Percentiles rank a stretch among this genome's conserved stretches.
phyloP scores from a whole-genome alignment of 495 filamentous ascomycete genomes.

The Aspergillus bridgeri region DNA sequence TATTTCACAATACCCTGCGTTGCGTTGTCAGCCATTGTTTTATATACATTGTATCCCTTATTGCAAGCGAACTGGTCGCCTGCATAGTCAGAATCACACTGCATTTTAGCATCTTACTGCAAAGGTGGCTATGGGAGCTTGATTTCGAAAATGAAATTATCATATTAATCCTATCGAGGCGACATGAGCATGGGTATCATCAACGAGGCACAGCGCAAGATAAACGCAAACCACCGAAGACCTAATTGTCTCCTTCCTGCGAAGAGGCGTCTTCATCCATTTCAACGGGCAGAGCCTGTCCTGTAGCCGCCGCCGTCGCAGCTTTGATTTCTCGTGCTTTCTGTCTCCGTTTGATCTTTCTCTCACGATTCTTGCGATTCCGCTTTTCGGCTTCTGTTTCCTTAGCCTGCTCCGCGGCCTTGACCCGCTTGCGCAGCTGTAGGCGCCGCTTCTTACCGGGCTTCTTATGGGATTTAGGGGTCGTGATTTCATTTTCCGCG shows the following conservation, averaged over 20 bases:
- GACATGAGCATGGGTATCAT: conserved; percentile 23
- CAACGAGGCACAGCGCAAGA: background rate
- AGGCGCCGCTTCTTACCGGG: conserved; percentile 47
- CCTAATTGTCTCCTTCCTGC: conserved; percentile 21
- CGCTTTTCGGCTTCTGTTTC: conserved; percentile 45
- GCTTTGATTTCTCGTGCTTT: conserved; percentile 45
- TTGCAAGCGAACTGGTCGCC: background rate
- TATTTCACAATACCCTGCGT: background rate
- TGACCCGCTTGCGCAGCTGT: conserved; percentile 36
- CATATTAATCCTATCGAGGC: conserved; percentile 2
- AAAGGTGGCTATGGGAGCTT: background rate
- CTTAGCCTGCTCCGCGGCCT: conserved; percentile 28
- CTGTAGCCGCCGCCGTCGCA: conserved; percentile 25
- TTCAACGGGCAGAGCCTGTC: background rate
- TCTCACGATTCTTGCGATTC: conserved; percentile 44
- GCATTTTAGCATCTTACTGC: background rate
- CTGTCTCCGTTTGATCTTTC: conserved; percentile 44
- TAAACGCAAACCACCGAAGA: background rate
- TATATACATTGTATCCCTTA: background rate
- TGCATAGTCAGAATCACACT: background rate
- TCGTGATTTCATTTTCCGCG: conserved; percentile 23
- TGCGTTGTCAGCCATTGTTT: background rate
- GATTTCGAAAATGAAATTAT: background rate
- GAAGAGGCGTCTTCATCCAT: conserved; percentile 19
- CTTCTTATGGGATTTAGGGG: conserved; percentile 40